Percentiles rank a stretch among this genome's conserved stretches.
Conservation (phyloP, 306 rosid genomes). For the Cicer chorassanicum region DNA sequence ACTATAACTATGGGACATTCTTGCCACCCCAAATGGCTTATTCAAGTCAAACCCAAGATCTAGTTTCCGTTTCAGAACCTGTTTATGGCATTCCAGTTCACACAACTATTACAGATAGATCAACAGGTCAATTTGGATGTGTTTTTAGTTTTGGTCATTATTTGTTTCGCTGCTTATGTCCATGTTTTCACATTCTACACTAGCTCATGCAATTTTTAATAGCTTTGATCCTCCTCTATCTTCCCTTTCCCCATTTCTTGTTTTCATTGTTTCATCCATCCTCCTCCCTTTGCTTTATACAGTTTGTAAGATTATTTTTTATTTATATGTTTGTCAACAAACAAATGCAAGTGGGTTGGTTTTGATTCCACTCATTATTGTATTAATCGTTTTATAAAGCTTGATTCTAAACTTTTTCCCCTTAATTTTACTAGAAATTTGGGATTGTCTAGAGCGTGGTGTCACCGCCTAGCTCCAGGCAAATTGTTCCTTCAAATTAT, state of each 20-base stretch:
- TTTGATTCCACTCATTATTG: neutral
- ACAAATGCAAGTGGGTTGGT: neutral
- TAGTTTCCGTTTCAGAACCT: slow-evolving; percentile 51
- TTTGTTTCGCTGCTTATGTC: slow-evolving; percentile 60
- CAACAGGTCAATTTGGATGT: slow-evolving; percentile 45
- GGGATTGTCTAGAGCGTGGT: no score
- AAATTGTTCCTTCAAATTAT: no score
- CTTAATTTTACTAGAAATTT: neutral
- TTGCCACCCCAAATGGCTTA: neutral
- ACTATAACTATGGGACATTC: slow-evolving; percentile 47
- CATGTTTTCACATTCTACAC: slow-evolving; percentile 57
- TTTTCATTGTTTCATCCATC: no score
- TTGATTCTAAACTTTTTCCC: no score
- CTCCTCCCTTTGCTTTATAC: no score
- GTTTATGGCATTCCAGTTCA: slow-evolving; percentile 62
- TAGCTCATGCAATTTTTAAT: no score
- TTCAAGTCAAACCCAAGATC: slow-evolving; percentile 45
- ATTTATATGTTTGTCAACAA: neutral
- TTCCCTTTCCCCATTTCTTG: no score
- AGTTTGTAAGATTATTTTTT: no score
- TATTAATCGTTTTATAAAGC: neutral
- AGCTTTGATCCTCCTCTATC: no score
- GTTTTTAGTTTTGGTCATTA: slow-evolving; percentile 47
- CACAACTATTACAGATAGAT: slow-evolving; percentile 28
- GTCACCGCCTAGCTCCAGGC: no score